These are phyloP conservation scores for Epichloe elymi DNA, from an alignment of 2,329 filamentous ascomycete species.

Conservation along the genomic window DNA sequence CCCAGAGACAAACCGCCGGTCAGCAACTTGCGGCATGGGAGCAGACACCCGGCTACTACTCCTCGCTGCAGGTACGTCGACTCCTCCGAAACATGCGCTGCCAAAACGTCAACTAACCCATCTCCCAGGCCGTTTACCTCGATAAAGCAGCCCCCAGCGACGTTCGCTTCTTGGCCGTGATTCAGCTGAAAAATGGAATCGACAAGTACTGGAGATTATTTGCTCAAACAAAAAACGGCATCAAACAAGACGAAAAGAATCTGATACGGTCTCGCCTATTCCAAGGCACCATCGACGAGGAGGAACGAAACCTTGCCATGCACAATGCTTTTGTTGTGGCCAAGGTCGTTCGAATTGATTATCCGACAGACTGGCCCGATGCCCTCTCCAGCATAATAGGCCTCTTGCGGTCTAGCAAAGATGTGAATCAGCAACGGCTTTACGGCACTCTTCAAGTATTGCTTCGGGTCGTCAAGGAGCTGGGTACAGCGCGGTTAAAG, in stretches of 20 bases:
- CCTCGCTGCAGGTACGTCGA: constrained; percentile 48
- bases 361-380: constrained; percentile 70
- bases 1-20: constrained; percentile 51
- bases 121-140: constrained; percentile 58
- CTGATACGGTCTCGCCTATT: constrained; percentile 64
- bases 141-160: constrained; percentile 64
- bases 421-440: constrained; percentile 51
- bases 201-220: constrained; percentile 82
- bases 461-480: constrained; percentile 79
- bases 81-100: neutral
- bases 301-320: constrained; percentile 60
- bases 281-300: constrained; percentile 64
- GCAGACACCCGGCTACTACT: constrained; percentile 50
- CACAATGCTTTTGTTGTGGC: constrained; percentile 82
- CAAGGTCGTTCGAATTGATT: constrained; percentile 83
- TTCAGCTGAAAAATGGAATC: constrained; percentile 92
- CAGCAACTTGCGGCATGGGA: constrained; percentile 66
- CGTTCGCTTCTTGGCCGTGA: constrained; percentile 78
- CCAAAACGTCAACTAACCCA: neutral
- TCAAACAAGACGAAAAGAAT: constrained; percentile 62
- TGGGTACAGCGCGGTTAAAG: constrained; percentile 65
- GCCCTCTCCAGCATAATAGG: constrained; percentile 47
- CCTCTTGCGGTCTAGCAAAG: constrained; percentile 40
- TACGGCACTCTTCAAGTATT: constrained; percentile 63
- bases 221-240: constrained; percentile 44